phyloP scores from a whole-genome alignment of 305 asterid species.

The Fraxinus velutina region DNA sequence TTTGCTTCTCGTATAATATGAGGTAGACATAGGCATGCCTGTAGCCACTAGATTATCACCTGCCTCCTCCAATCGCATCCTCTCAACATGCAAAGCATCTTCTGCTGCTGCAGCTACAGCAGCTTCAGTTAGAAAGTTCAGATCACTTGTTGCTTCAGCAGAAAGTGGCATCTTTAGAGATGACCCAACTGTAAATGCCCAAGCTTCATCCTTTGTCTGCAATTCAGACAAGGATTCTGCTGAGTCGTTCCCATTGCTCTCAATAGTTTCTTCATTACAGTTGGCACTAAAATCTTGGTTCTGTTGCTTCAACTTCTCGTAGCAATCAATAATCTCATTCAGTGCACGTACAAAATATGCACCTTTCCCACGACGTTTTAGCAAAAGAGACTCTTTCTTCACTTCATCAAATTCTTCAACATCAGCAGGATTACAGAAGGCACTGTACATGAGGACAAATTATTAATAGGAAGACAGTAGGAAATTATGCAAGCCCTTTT shows the following conservation, averaged over 20 bases:
- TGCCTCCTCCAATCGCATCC: slow-evolving; percentile 39
- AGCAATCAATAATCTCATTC: slow-evolving; percentile 66
- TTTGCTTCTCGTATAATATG: slow-evolving; percentile 49
- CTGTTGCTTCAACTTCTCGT: slow-evolving; percentile 57
- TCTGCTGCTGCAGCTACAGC: slow-evolving; percentile 52
- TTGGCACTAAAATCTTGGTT: slow-evolving; percentile 35
- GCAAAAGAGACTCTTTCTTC: slow-evolving; percentile 66
- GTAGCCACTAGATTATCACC: slow-evolving; percentile 29
- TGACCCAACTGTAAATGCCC: slow-evolving; percentile 31
- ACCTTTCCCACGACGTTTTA: slow-evolving; percentile 79
- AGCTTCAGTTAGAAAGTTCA: slow-evolving; percentile 46
- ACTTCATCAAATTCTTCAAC: slow-evolving; percentile 88
- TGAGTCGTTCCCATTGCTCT: slow-evolving; percentile 33
- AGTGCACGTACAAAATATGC: slow-evolving; percentile 81
- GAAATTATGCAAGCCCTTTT: not conserved
- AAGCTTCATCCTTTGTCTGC: slow-evolving; percentile 40
- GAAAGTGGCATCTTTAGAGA: slow-evolving; percentile 20
- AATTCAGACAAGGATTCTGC: slow-evolving; percentile 39
- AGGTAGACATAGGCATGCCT: slow-evolving; percentile 32
- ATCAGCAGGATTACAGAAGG: slow-evolving; percentile 84
- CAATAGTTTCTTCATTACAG: slow-evolving; percentile 32
- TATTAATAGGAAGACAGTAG: slow-evolving; percentile 20
- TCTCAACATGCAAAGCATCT: slow-evolving; percentile 40
- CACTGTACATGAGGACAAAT: slow-evolving; percentile 47
- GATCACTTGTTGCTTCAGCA: slow-evolving; percentile 40